These are phyloP conservation scores for Prosopis cineraria DNA, from an alignment of 306 rosid species.

Conservation along the genomic window DNA sequence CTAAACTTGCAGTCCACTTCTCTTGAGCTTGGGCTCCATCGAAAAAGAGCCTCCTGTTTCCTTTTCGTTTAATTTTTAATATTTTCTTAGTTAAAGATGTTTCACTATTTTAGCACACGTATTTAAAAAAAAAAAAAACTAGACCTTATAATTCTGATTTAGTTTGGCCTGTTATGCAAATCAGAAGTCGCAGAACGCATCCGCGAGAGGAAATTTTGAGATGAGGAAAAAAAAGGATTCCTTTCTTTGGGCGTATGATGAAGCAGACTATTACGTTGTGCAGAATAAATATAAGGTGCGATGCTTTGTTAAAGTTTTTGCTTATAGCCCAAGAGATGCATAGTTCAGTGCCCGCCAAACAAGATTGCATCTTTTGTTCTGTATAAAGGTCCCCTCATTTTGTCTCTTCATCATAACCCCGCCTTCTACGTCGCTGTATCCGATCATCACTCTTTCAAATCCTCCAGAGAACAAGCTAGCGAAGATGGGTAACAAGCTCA, in stretches of 20 bases:
- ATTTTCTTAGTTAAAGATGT: no score
- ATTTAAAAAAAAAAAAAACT: not conserved
- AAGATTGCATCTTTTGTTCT: slow-evolving; percentile 39
- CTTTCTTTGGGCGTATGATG: slow-evolving; percentile 34
- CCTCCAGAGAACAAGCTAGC: not conserved
- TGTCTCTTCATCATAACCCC: not conserved
- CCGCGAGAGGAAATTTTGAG: not conserved
- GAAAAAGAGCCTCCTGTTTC: not conserved
- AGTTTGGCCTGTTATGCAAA: not conserved
- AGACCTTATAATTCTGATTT: not conserved
- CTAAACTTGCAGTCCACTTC: not conserved
- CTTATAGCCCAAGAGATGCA: slow-evolving; percentile 53
- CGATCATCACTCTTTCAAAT: slow-evolving; percentile 6
- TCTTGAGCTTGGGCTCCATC: not conserved
- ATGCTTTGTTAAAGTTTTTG: slow-evolving; percentile 9
- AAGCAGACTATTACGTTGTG: slow-evolving; percentile 11
- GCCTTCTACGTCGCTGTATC: slow-evolving; percentile 22
- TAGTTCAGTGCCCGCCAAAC: slow-evolving; percentile 45
- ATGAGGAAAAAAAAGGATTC: slow-evolving; percentile 32
- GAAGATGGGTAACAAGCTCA: slow-evolving; percentile 55
- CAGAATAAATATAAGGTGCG: not conserved
- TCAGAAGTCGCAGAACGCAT: not conserved
- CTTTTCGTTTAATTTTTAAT: no score
- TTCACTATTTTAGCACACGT: no score
- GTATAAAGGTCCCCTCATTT: slow-evolving; percentile 27